phyloP scores from a whole-genome alignment of 1,284 basidiomycete species.

The Heimioporus retisporus region DNA sequence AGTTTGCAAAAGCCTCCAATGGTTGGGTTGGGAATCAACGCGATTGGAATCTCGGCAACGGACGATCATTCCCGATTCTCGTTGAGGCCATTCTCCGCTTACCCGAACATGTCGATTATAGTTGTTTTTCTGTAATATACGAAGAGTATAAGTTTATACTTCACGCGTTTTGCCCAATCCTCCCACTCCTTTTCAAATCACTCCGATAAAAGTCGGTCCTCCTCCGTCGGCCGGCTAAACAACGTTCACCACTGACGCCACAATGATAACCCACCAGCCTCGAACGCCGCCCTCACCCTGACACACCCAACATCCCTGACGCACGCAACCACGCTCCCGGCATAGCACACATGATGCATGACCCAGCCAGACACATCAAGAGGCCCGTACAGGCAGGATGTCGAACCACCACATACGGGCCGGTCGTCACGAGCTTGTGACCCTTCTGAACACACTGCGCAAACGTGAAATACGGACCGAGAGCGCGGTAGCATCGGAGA shows the following conservation, averaged over 20 bases:
- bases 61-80: too few relatives aligned
- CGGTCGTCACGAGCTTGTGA: constrained; percentile 2
- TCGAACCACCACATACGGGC: constrained; percentile 3
- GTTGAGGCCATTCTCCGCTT: too few relatives aligned
- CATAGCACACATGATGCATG: neutral
- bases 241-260: neutral
- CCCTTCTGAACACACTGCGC: neutral
- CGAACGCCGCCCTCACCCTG: neutral
- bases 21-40: too few relatives aligned
- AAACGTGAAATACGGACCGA: neutral
- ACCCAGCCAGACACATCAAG: neutral
- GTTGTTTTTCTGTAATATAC: too few relatives aligned
- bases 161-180: neutral
- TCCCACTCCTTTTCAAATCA: neutral
- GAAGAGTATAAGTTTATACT: neutral
- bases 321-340: neutral
- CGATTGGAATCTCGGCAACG: too few relatives aligned
- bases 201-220: neutral
- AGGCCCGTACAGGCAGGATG: constrained; percentile 1
- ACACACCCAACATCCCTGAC: neutral
- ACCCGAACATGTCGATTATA: too few relatives aligned
- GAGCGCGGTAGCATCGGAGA: neutral
- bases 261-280: neutral
- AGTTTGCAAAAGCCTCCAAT: too few relatives aligned
- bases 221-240: neutral